Base-by-base conservation (phyloP, 192 early-diverging fungal species). In the Haplosporangium gracile region DNA sequence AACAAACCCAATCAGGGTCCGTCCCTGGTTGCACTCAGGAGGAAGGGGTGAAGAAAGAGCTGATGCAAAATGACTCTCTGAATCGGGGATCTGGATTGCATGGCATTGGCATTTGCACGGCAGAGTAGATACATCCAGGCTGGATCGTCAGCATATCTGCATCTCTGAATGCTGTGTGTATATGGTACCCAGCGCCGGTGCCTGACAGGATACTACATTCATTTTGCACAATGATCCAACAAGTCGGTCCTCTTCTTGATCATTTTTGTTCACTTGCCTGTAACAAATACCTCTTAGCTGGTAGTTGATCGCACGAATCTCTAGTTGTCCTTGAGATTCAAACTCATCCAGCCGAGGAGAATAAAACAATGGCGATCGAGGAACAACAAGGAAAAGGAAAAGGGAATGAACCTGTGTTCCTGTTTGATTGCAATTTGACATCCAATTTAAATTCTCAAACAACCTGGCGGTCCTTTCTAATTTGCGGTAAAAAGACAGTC, bases 391-490 rank as follows among this genome's bases (percentile, higher is more conserved):
- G 26, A 8, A 63, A 26, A 53, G 5, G 51, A n/a, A 26, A 63
- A n/a, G 57, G n/a, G 9, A 24, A 26, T 26, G 6, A 29, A 11
- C n/a, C 8, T 36, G 57, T 32, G n/a, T 63, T 29, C 60, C 60
- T 63, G 60, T 63, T 63, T 63, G 60, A 65, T 65, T 65, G 60
- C 60, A 65, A 65, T 65, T 65, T 29, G n/a, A 36, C 36, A 36
- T 36, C 36, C 36, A 65, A 65, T 65, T 65, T 32, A 43, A 43
- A 65, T 65, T 65, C 60, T 65, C 60, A 65, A 65, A 65, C 60
- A 65, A 29, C n/a, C 60, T 29, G 26, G 13, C 6, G 24, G 55
- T 57, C 53, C 24, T n/a, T 57, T n/a, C 0, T 2, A 49, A 49
- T 49, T 49, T 49, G 15, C 47, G 47, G 15, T 49, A 49, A 49